Evolutionary conservation across 1,139 yeast genomes (phyloP).

Genomic region (Sugiyamaella novakii): DNA sequence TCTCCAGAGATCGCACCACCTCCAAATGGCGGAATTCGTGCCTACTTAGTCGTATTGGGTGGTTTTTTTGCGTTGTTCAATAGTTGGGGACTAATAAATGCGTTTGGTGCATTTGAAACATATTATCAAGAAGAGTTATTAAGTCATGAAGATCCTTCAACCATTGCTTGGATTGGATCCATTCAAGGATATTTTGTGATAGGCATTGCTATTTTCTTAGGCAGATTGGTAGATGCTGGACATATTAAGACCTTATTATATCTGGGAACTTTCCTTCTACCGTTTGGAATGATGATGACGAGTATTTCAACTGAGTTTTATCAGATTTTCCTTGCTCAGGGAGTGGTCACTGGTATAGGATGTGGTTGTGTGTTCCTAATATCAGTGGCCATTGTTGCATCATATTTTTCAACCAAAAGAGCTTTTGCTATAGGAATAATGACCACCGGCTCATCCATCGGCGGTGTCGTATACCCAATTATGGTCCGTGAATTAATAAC

Average conservation of each 20-base stretch:
- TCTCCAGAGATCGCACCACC: conserved; percentile 21
- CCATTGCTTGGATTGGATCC: conserved; percentile 37
- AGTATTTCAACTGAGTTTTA: conserved; percentile 53
- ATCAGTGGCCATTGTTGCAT: conserved; percentile 40
- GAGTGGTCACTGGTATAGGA: conserved; percentile 58
- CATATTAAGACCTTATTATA: conserved; percentile 33
- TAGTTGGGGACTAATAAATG: conserved; percentile 59
- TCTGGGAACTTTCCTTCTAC: conserved; percentile 48
- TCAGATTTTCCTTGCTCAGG: conserved; percentile 61
- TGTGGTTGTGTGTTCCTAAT: conserved; percentile 45
- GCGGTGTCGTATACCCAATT: conserved; percentile 41
- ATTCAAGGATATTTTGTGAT: conserved; percentile 44
- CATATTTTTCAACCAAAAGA: conserved; percentile 56
- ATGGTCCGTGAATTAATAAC: conserved; percentile 35
- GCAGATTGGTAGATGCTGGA: conserved; percentile 44
- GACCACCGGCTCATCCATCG: conserved; percentile 48
- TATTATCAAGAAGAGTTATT: conserved; percentile 55
- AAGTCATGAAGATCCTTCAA: conserved; percentile 39
- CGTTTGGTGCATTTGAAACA: conserved; percentile 64
- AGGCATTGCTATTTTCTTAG: conserved; percentile 55
- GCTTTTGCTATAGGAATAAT: conserved; percentile 59
- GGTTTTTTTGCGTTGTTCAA: conserved; percentile 54
- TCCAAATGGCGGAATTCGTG: conserved; percentile 40
- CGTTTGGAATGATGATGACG: conserved; percentile 54
- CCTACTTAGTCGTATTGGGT: conserved; percentile 40